Evolutionary conservation across 768 basidiomycete species (phyloP).

Genomic region (Tricholoma bakamatsutake): DNA sequence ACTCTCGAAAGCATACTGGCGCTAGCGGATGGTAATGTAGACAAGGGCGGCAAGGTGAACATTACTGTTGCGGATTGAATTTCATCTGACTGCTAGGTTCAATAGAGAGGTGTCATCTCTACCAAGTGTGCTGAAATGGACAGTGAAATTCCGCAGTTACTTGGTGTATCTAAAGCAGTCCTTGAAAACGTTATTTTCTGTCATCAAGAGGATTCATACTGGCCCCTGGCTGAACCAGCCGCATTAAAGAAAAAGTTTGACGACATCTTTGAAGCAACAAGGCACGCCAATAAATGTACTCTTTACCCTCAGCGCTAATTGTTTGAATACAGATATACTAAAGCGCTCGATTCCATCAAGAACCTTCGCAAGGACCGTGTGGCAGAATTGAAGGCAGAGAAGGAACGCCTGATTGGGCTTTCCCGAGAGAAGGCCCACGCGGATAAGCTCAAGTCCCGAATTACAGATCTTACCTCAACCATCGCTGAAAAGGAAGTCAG

Average conservation of each 20-base stretch:
- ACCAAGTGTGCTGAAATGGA: constrained; percentile 99
- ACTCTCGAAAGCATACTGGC: constrained; percentile 90
- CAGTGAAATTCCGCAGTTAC: constrained; percentile 82
- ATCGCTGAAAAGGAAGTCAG: constrained; percentile 71
- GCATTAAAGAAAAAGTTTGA: constrained; percentile 98
- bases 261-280: constrained; percentile 98
- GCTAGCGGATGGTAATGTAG: constrained; percentile 57
- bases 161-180: constrained; percentile 97
- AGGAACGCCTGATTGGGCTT: constrained; percentile 75
- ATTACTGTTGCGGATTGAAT: background rate
- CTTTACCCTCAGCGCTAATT: background rate
- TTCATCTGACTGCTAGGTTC: background rate
- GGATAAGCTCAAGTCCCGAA: constrained; percentile 70
- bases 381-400: constrained; percentile 89
- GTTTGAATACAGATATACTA: constrained; percentile 70
- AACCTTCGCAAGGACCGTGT: constrained; percentile 83
- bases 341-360: constrained; percentile 93
- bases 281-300: constrained; percentile 36
- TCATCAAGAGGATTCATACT: constrained; percentile 98
- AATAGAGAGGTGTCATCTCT: constrained; percentile 81
- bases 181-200: constrained; percentile 99
- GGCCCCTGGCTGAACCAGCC: constrained; percentile 91
- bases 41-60: constrained; percentile 74
- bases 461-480: constrained; percentile 50
- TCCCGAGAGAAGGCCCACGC: constrained; percentile 80